phyloP scores from a whole-genome alignment of 2,329 filamentous ascomycete species.

The Colletotrichum sp. region DNA sequence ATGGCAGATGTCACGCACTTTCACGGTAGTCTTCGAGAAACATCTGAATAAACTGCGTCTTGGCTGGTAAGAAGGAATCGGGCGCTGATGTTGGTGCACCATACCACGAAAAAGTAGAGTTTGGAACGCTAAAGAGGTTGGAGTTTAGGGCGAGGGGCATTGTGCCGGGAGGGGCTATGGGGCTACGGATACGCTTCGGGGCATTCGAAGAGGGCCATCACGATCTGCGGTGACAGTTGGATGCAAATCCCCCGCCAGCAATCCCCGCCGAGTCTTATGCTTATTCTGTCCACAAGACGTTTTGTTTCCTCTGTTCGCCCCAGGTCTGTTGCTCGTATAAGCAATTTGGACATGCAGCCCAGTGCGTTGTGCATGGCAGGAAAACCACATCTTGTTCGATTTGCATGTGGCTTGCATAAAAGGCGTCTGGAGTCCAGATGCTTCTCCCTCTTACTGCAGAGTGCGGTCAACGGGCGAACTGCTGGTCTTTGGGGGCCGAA shows the following conservation, averaged over 20 bases:
- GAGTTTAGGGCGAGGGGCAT: neutral
- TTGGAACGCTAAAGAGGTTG: neutral
- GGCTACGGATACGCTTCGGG: neutral
- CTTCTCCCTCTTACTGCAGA: neutral
- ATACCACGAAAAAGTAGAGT: neutral
- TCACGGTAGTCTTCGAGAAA: neutral
- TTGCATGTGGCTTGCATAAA: conserved; percentile 9
- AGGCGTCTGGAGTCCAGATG: neutral
- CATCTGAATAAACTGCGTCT: neutral
- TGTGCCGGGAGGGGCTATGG: neutral
- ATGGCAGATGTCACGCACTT: neutral
- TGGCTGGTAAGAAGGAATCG: neutral
- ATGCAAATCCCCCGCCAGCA: neutral
- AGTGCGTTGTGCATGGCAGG: neutral
- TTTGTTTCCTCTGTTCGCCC: neutral
- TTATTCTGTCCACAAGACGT: neutral
- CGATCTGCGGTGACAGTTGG: neutral
- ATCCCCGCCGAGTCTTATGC: neutral
- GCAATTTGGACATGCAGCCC: conserved; percentile 1
- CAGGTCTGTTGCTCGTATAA: neutral
- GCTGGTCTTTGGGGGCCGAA: neutral
- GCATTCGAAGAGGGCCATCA: neutral
- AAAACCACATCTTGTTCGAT: neutral
- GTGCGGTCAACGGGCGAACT: neutral
- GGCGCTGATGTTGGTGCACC: neutral